phyloP scores from a whole-genome alignment of 2,329 filamentous ascomycete genomes.

The Pseudogymnoascus sp. region DNA sequence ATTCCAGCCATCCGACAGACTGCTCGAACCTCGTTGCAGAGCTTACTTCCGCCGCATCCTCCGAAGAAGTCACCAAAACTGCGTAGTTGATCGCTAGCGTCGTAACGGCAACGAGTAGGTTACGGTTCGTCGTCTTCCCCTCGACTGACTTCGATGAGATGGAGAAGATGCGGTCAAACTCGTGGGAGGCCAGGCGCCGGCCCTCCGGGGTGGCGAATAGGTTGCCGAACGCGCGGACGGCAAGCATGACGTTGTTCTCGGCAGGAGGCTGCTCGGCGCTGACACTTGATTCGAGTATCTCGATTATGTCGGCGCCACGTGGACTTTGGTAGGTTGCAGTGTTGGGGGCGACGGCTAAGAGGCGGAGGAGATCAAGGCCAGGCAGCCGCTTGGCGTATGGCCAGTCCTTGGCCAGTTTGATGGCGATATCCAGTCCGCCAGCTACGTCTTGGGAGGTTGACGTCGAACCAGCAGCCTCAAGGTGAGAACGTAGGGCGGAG shows the following conservation, averaged over 20 bases:
- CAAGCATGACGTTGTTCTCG: constrained; percentile 83
- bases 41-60: constrained; percentile 14
- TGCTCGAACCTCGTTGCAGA: constrained; percentile 37
- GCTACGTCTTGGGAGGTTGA: constrained; percentile 39
- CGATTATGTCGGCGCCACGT: constrained; percentile 50
- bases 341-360: constrained; percentile 62
- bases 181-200: constrained; percentile 51
- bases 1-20: constrained; percentile 43
- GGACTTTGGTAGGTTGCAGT: constrained; percentile 55
- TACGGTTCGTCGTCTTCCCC: constrained; percentile 63
- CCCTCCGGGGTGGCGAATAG: constrained; percentile 72
- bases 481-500: constrained; percentile 50
- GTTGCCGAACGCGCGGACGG: constrained; percentile 72
- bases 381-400: constrained; percentile 73
- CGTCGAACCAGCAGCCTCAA: constrained; percentile 46
- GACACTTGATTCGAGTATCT: constrained; percentile 49
- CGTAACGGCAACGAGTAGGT: constrained; percentile 72
- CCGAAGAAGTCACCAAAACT: constrained; percentile 53
- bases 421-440: constrained; percentile 53
- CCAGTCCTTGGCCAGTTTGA: constrained; percentile 73
- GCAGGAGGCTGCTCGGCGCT: constrained; percentile 53
- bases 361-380: constrained; percentile 79
- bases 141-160: constrained; percentile 55
- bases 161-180: constrained; percentile 44
- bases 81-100: constrained; percentile 81